phyloP scores from a whole-genome alignment of 2,329 filamentous ascomycete species.

The Trichoderma sp. region DNA sequence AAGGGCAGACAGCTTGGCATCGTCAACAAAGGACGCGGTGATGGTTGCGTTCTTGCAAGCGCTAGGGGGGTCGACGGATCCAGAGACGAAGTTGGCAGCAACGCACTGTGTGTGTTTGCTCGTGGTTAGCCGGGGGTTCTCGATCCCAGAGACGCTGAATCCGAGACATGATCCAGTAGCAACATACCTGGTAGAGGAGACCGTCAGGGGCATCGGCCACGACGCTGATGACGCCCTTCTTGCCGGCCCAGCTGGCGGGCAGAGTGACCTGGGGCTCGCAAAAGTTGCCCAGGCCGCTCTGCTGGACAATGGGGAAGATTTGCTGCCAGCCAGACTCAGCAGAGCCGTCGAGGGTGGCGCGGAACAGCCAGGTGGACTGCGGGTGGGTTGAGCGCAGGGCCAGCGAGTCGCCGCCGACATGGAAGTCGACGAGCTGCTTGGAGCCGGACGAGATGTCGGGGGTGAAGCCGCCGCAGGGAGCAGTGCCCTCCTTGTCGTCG shows the following conservation, averaged over 20 bases:
- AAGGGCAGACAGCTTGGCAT: slow-evolving; percentile 35
- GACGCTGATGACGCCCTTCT: slow-evolving; percentile 53
- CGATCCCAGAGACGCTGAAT: neutral
- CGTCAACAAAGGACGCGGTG: slow-evolving; percentile 32
- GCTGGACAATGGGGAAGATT: slow-evolving; percentile 51
- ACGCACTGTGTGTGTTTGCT: slow-evolving; percentile 42
- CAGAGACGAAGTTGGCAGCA: slow-evolving; percentile 53
- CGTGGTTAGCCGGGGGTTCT: neutral
- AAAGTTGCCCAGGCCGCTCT: slow-evolving; percentile 53
- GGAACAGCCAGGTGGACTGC: slow-evolving; percentile 55
- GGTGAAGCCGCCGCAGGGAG: slow-evolving; percentile 54
- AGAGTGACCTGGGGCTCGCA: slow-evolving; percentile 50
- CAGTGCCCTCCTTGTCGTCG: slow-evolving; percentile 42
- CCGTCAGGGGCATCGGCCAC: slow-evolving; percentile 54
- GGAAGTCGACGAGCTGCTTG: slow-evolving; percentile 50
- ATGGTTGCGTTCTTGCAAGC: slow-evolving; percentile 38
- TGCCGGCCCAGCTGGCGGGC: slow-evolving; percentile 49
- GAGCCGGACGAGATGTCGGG: slow-evolving; percentile 40
- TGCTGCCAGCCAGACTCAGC: slow-evolving; percentile 52
- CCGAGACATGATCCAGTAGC: too few species aligned
- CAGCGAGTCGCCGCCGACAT: slow-evolving; percentile 55
- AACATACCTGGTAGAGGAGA: slow-evolving; percentile 52
- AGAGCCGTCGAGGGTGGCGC: slow-evolving; percentile 50
- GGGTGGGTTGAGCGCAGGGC: slow-evolving; percentile 48
- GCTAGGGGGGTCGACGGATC: slow-evolving; percentile 31